Conservation (phyloP, 768 basidiomycete genomes). For the Russula lepida region DNA sequence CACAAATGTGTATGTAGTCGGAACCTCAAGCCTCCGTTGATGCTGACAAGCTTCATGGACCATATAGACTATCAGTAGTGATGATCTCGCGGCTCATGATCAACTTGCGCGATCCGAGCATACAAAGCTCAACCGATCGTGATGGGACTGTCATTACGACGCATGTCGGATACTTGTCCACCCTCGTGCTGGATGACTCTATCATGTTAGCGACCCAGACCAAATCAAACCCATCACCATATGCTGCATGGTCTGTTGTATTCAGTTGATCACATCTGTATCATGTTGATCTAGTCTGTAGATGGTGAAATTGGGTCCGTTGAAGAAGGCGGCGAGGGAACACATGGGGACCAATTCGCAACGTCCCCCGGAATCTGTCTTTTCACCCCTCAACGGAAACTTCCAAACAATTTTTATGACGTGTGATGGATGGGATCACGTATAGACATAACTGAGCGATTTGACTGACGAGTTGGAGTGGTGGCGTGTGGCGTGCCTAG, state of each 20-base stretch:
- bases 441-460: neutral
- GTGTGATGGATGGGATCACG: neutral
- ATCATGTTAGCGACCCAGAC: neutral
- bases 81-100: constrained; percentile 18
- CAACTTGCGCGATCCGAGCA: constrained; percentile 12
- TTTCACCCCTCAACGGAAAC: neutral
- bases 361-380: neutral
- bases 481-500: neutral
- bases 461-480: neutral
- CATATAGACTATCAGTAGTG: constrained; percentile 8
- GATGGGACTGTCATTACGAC: neutral
- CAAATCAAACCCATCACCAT: neutral
- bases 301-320: neutral
- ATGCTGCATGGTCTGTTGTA: neutral
- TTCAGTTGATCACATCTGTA: neutral
- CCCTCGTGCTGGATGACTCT: neutral
- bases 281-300: neutral
- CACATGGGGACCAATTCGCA: neutral
- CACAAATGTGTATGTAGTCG: constrained; percentile 10
- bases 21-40: neutral
- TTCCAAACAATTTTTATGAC: too few species aligned
- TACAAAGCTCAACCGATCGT: neutral
- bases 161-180: neutral
- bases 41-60: neutral
- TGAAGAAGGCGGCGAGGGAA: neutral